phyloP scores from a whole-genome alignment of 345 rosid genomes.

The Corymbia maculata region DNA sequence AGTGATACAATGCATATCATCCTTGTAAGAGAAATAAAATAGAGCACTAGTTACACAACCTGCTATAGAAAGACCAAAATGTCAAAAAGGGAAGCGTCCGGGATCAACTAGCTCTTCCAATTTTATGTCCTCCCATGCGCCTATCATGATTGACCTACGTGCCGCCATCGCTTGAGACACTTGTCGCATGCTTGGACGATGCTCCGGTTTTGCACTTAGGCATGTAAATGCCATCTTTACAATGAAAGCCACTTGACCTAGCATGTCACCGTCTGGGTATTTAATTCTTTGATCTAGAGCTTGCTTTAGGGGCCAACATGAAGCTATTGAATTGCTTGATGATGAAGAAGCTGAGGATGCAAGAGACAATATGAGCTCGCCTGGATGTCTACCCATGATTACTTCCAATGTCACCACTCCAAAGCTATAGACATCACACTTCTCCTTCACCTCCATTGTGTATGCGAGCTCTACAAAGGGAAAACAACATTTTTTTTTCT shows the following conservation, averaged over 20 bases:
- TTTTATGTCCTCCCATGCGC: neutral
- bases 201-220: neutral
- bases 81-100: neutral
- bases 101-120: neutral
- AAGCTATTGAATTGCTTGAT: neutral
- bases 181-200: neutral
- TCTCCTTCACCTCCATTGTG: neutral
- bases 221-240: neutral
- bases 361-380: neutral
- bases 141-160: neutral
- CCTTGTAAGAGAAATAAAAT: too few species aligned
- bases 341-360: neutral
- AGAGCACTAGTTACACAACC: too few species aligned
- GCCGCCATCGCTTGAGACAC: neutral
- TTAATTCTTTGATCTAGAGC: neutral
- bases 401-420: neutral
- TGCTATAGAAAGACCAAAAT: neutral
- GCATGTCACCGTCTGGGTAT: neutral
- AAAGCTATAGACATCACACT: neutral
- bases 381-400: neutral
- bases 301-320: neutral
- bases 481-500: neutral
- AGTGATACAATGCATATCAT: too few species aligned
- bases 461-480: neutral
- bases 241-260: neutral